Evolutionary conservation across 2,329 filamentous ascomycete genomes (phyloP), one percentile per base, ranked within the genome.

Genomic region (Ophiostoma piceae): DNA sequence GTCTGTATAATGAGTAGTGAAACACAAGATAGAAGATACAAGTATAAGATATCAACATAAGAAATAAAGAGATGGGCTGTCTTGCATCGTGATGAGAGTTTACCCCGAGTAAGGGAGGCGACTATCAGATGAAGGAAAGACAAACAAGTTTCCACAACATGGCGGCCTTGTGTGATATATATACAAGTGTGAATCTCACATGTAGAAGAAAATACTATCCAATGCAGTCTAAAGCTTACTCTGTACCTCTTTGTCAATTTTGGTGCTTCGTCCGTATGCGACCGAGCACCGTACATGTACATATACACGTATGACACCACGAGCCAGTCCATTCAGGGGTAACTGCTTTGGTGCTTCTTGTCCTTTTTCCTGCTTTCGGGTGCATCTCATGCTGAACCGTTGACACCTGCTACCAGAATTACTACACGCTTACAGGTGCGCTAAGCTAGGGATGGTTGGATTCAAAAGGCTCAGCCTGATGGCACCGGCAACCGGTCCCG

Each of bases 261-360:
- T 47, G 19, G 43, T 5, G 16, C 43, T 19, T 8, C 43, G 43
- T 8, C 43, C 16, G 43, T 19, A 1, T 41, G 16, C 43, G 43
- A n/a, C 43, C 43, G 43, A 47, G 51, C n/a, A 57, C n/a, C n/a
- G 12, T 57, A 26, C 11, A 57, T 2, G n/a, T 57, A 26, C 22
- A 57, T 26, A 57, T 57, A 57, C 22, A 57, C 51, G 22, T 26
- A 57, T 26, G 22, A 14, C 51, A 57, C 51, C 51, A 57, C 51
- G 22, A 57, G 51, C n/a, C 51, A 57, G 11, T 26, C 51, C n/a
- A 57, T 57, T 57, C 51, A 57, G 51, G 51, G 51, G 51, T 57
- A 57, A 8, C 51, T 57, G 1, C 51, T 57, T 57, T 26, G 43
- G 43, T 47, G 43, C 43, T 8, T 47, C 7, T 47, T 47, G 43